phyloP scores from a whole-genome alignment of 2,329 filamentous ascomycete species.

The Aspergillus udagawae region DNA sequence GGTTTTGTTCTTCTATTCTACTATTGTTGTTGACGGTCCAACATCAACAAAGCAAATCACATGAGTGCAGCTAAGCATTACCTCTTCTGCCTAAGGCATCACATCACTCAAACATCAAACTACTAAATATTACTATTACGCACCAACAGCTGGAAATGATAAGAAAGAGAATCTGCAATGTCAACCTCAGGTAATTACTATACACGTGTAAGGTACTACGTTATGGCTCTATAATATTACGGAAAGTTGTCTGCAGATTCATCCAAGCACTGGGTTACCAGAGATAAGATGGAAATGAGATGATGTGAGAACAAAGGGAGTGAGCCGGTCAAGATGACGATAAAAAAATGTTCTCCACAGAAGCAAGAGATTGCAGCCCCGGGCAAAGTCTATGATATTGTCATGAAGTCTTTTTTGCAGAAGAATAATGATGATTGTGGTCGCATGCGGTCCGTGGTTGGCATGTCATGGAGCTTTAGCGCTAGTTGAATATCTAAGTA shows the following conservation, averaged over 20 bases:
- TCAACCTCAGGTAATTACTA: neutral
- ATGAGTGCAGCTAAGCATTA: neutral
- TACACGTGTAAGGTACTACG: neutral
- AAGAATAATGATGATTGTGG: slow-evolving; percentile 1
- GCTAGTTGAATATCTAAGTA: neutral
- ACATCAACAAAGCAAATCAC: neutral
- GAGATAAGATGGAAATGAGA: neutral
- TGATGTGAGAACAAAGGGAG: neutral
- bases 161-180: neutral
- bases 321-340: neutral
- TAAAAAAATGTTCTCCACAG: neutral
- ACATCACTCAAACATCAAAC: neutral
- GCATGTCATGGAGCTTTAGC: slow-evolving; percentile 10
- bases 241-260: neutral
- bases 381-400: neutral
- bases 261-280: neutral
- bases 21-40: neutral
- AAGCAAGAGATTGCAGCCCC: neutral
- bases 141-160: neutral
- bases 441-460: slow-evolving; percentile 13
- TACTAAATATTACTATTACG: too few species aligned
- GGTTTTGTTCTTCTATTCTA: neutral
- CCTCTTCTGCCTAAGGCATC: neutral
- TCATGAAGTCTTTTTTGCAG: neutral
- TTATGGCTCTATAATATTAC: neutral